Base-by-base conservation (phyloP, 495 filamentous ascomycete species). In the Hypoxylon perforatum region DNA sequence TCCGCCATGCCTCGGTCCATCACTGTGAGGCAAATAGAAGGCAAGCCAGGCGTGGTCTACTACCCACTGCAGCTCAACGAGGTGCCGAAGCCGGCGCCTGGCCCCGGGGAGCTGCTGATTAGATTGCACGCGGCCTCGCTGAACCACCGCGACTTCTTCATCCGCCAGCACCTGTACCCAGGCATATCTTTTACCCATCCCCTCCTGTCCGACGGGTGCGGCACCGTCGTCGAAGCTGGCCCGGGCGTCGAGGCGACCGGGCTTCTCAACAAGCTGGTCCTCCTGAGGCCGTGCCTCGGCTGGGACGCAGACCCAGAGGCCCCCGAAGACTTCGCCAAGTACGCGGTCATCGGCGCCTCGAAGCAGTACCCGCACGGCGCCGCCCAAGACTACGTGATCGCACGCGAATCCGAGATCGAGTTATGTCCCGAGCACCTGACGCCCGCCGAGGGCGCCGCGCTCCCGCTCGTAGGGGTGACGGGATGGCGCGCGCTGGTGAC, bases 121-220 rank as follows among this genome's bases (percentile, higher is more conserved):
- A 84, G 83, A 58, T 71, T 96, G 70, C 82, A 82, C 19, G 91
- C 92, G 33, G 89, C 88, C 12, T 86, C 92, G 14, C 86, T 96
- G 50, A 97, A 96, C 78, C 93, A 96, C 79, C 90, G 92, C 57
- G 93, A 97, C 75, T 85, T 93, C 70, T 96, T 95, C 81, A 88
- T 94, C 75, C 91, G 92, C 50, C 92, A 93, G 73, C 89, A 93
- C 70, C 86, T 96, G 33, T 97, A 97, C 81, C 93, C 93, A 0
- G 87, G 85, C 55, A 86, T 90, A 63, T 87, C 91, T 12, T 95
- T 95, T 73, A 50, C 58, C 41, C 77, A 85, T 21, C 92, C 93
- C 0, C 78, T 96, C 36, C 82, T 93, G 30, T 85, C 92, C 42
- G 93, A 97, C 71, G 93, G 91, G 45, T 85, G 82, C 55, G 93